Evolutionary conservation across 2,329 filamentous ascomycete species (phyloP).

Genomic region (Hypoxylon rubiginosum): DNA sequence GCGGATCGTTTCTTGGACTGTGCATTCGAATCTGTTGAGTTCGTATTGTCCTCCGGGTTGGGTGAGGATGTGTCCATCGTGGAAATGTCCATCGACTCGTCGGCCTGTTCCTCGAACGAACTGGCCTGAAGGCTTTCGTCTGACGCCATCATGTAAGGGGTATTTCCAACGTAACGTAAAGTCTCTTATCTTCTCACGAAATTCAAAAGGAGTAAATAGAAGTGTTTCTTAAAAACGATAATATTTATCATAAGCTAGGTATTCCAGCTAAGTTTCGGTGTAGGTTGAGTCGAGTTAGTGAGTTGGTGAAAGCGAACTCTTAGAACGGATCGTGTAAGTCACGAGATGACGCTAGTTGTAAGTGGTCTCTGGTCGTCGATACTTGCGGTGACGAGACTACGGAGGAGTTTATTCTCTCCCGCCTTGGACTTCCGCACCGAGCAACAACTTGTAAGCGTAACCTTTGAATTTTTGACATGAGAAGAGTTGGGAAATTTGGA

Average conservation of each 20-base stretch:
- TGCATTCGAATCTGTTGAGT: conserved; percentile 29
- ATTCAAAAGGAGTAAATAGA: conserved; percentile 20
- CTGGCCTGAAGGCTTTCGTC: conserved; percentile 44
- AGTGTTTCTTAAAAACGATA: conserved; percentile 7
- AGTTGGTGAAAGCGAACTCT: conserved; percentile 12
- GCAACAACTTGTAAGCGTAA: conserved; percentile 42
- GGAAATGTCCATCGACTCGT: conserved; percentile 37
- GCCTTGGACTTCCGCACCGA: conserved; percentile 43
- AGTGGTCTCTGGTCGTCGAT: conserved; percentile 35
- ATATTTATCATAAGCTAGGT: conserved; percentile 18
- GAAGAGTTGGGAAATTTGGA: conserved; percentile 39
- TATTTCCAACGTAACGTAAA: conserved; percentile 24
- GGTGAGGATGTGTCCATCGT: conserved; percentile 35
- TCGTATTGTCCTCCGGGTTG: conserved; percentile 32
- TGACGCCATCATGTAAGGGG: conserved; percentile 42
- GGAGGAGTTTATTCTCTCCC: conserved; percentile 36
- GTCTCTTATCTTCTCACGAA: conserved; percentile 16
- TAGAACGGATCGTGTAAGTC: conserved; percentile 32
- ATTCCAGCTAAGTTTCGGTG: conserved; percentile 24
- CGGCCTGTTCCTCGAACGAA: conserved; percentile 46
- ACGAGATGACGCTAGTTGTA: conserved; percentile 36
- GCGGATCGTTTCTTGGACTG: conserved; percentile 52
- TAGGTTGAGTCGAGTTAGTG: too few species aligned
- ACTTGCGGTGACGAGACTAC: conserved; percentile 40
- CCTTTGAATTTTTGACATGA: conserved; percentile 42